phyloP scores from a whole-genome alignment of 75 land plant genomes.

The Adiantum capillusveneris region DNA sequence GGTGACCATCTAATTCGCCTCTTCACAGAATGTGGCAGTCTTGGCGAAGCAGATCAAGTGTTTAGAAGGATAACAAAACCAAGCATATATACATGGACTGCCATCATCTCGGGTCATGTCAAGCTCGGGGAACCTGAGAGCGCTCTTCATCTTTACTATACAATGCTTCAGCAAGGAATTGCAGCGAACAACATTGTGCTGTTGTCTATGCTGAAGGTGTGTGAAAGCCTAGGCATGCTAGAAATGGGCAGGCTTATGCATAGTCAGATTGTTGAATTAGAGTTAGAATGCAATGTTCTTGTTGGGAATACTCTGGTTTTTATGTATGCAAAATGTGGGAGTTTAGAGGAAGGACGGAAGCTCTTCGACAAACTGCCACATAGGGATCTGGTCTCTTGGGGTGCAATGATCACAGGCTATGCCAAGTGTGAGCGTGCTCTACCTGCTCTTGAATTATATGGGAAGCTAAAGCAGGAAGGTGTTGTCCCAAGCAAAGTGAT shows the following conservation, averaged over 20 bases:
- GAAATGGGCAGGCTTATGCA: conserved; percentile 24
- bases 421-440: not conserved
- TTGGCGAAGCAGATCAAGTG: conserved; percentile 16
- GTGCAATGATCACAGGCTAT: conserved; percentile 9
- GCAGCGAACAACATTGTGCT: conserved; percentile 25
- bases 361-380: conserved; percentile 7
- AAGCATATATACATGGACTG: conserved; percentile 30
- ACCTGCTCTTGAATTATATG: conserved; percentile 4
- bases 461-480: not conserved
- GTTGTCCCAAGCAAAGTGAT: conserved; percentile 10
- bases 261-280: not conserved
- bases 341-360: conserved; percentile 13
- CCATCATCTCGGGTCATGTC: conserved; percentile 27
- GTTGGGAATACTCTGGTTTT: conserved; percentile 13
- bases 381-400: conserved; percentile 15
- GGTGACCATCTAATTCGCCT: conserved; percentile 18
- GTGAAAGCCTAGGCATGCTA: conserved; percentile 21
- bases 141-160: conserved; percentile 18
- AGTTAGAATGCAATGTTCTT: not conserved
- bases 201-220: conserved; percentile 25
- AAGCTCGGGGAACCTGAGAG: conserved; percentile 16
- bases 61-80: conserved; percentile 22
- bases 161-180: conserved; percentile 13
- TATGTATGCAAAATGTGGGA: conserved; percentile 24
- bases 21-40: conserved; percentile 30